These are phyloP conservation scores for Lachancea waltii DNA, from an alignment of 805 yeast genomes.

Conservation along the genomic window DNA sequence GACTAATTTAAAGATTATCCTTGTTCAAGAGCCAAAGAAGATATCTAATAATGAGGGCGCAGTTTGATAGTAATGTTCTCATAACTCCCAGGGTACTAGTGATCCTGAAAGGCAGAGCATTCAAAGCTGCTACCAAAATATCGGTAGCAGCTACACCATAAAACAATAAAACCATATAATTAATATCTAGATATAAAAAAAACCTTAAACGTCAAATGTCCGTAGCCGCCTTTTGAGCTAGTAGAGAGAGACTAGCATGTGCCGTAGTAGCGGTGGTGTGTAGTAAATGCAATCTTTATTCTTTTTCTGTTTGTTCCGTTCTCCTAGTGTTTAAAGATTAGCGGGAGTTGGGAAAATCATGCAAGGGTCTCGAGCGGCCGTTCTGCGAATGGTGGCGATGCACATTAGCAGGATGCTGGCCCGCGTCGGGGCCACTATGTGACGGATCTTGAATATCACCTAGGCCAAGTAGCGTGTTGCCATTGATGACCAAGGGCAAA, in stretches of 20 bases:
- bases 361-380: conserved; percentile 1
- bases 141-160: background rate
- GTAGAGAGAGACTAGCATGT: background rate
- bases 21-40: too few relatives aligned
- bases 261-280: too few relatives aligned
- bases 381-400: conserved; percentile 1
- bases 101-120: too few relatives aligned
- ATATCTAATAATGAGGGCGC: too few relatives aligned
- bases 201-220: conserved; percentile 3
- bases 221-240: background rate
- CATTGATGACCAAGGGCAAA: conserved; percentile 15
- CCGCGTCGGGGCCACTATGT: too few relatives aligned
- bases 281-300: too few relatives aligned
- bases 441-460: conserved; percentile 6
- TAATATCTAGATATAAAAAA: background rate
- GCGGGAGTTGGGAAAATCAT: conserved; percentile 12
- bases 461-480: conserved; percentile 10
- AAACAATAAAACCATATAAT: background rate
- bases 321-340: too few relatives aligned
- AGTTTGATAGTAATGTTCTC: too few relatives aligned
- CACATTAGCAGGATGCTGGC: conserved; percentile 1
- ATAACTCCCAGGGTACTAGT: too few relatives aligned
- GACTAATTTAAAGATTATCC: too few relatives aligned
- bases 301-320: too few relatives aligned
- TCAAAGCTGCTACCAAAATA: too few relatives aligned